These are phyloP conservation scores for Corrigiola litoralis DNA, from an alignment of 179 eudicot species.

Conservation along the genomic window DNA sequence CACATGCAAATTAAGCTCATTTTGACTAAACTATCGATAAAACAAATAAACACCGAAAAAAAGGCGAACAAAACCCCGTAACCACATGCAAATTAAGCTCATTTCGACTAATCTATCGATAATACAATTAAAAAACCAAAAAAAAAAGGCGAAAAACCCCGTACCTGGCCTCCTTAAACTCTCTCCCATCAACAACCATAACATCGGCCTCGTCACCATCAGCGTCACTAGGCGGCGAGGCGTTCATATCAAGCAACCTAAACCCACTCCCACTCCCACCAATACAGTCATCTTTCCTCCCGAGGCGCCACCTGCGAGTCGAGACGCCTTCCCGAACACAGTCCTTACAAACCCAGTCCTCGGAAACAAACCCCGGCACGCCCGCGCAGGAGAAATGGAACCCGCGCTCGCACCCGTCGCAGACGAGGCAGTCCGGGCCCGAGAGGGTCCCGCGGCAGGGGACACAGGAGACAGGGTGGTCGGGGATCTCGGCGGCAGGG, in stretches of 20 bases:
- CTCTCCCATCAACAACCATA: too few relatives aligned
- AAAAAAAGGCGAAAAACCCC: slow-evolving; percentile 11
- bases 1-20: too few relatives aligned
- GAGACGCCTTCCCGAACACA: slow-evolving; percentile 33
- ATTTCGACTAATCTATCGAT: too few relatives aligned
- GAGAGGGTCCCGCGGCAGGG: slow-evolving; percentile 24
- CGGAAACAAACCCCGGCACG: slow-evolving; percentile 23
- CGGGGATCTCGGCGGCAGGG: slow-evolving; percentile 41
- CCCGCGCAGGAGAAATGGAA: slow-evolving; percentile 47
- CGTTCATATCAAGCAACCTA: slow-evolving; percentile 43
- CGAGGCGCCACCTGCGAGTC: slow-evolving; percentile 46
- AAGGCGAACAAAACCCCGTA: background rate
- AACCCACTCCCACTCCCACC: too few relatives aligned
- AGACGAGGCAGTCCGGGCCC: slow-evolving; percentile 19
- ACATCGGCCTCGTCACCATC: slow-evolving; percentile 22
- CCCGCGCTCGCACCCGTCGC: slow-evolving; percentile 63
- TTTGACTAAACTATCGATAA: too few relatives aligned
- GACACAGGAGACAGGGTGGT: slow-evolving; percentile 22
- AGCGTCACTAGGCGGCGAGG: slow-evolving; percentile 38
- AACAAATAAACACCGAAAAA: too few relatives aligned
- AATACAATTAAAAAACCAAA: too few relatives aligned
- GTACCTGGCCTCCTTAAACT: slow-evolving; percentile 35
- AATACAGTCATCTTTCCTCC: slow-evolving; percentile 25
- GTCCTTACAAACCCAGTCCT: slow-evolving; percentile 46
- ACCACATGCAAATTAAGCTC: too few relatives aligned